Evolutionary conservation across 2,329 filamentous ascomycete species (phyloP), one percentile per base, ranked within the genome.

Genomic region (Epichloe scottii): DNA sequence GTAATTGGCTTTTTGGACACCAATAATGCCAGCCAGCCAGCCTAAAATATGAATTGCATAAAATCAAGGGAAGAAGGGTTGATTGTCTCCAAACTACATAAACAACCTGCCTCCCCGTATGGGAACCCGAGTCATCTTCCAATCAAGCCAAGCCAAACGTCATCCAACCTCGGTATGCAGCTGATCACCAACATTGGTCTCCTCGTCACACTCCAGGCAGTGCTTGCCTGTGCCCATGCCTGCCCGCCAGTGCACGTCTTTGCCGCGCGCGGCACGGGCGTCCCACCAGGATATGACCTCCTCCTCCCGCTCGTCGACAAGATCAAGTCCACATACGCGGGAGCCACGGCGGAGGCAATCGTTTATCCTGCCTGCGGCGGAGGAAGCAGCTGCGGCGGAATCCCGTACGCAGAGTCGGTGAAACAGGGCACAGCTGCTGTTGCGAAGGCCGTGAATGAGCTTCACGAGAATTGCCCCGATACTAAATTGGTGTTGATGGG

Each of bases 311-410:
- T 81, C 12, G 72, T 81, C 19, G 70, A 79, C 55, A 63, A 70
- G 51, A 69, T 81, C 40, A 62, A 71, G 3, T 62, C 60, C 34
- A 69, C 73, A 3, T 73, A 77, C 55, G 58, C 74, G 0, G 77
- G 75, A 0, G 64, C 76, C 0, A 79, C 75, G 0, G 66, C 76
- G 1, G 77, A 79, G 54, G 73, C 77, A 17, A 79, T 81, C 54
- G 60, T 53, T 39, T 81, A 81, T 57, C 77, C 83, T 38, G 82
- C 82, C 2, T 83, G 79, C 41, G 82, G 82, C 51, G 81, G 81
- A 5, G 74, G 79, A 57, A 59, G 70, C 1, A 70, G 68, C 0
- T 84, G 81, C 57, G 79, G 79, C 14, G 71, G 75, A n/a, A 65
- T 76, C 26, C 74, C 71, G 59, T 86, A 85, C 57, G 77, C 73